Base-by-base conservation (phyloP, 345 rosid species). In the Salix viminalis region DNA sequence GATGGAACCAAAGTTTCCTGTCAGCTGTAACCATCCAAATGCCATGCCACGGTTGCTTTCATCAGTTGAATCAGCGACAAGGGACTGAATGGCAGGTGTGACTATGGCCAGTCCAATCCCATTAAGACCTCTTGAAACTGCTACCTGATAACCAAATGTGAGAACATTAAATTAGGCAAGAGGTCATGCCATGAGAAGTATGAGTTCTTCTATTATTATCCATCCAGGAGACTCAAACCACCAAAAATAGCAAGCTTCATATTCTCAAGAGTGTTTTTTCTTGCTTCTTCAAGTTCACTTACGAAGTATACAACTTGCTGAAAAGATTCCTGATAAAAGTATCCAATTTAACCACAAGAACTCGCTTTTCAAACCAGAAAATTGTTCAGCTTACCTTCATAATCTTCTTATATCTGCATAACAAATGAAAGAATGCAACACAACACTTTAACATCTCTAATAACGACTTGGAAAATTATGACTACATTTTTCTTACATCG, bases 41-140 rank as follows among this genome's bases (percentile, higher is more conserved):
- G 98, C 92, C 77, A 67, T 65, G 4, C 98, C 98, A 1, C 93
- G 91, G 80, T 90, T 90, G 85, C 83, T 81, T 5, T 94, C 97
- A 39, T 91, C 87, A 0, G 98, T 92, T 54, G 94, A 89, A 77
- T 94, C 97, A 37, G 94, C 98, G 0, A 90, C 89, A 60, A 89
- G 85, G 19, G 93, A 95, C 71, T 89, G 94, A 61, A 95, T 91
- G 34, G 99, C 94, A 18, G 98, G 98, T 61, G 83, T 85, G 39
- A 91, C 96, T n/a, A 93, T 77, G 5, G 97, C 97, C 66, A 90
- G 94, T 58, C 97, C 98, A 69, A 93, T 84, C 54, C 98, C 97
- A 84, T 93, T 95, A 54, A 95, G 56, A 74, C 93, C 96, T 88
- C 98, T 89, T 12, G 96, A 95, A 39, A 90, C 75, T 18, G 98